A percentile compares a stretch with the other conserved stretches of the same genome.
Evolutionary conservation across 495 filamentous ascomycete species (phyloP).

Genomic region (Aspergillus sclerotioniger): DNA sequence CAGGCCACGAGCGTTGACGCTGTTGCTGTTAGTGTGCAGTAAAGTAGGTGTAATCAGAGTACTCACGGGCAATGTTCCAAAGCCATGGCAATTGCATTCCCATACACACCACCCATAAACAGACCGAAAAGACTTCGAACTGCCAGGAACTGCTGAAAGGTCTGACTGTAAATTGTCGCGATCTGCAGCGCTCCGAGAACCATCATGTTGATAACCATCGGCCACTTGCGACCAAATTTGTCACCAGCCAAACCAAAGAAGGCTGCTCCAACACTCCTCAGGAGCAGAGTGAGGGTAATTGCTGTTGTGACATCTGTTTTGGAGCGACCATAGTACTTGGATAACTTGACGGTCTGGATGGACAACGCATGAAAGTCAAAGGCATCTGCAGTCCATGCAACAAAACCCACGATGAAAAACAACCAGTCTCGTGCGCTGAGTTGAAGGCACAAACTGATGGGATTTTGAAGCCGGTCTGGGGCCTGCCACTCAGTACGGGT

Average conservation of each 20-base stretch:
- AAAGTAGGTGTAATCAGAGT: not conserved
- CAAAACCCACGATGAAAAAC: constrained; percentile 62
- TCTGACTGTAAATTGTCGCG: constrained; percentile 66
- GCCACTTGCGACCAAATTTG: constrained; percentile 76
- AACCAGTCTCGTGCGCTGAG: constrained; percentile 57
- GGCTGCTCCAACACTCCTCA: constrained; percentile 68
- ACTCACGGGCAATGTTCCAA: constrained; percentile 68
- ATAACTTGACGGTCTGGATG: constrained; percentile 66
- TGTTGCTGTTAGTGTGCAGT: constrained; percentile 15
- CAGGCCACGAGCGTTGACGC: constrained; percentile 61
- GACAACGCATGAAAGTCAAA: constrained; percentile 78
- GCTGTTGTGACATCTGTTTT: constrained; percentile 70
- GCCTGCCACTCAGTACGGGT: constrained; percentile 56
- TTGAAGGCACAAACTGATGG: constrained; percentile 57
- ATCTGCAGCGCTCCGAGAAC: constrained; percentile 64
- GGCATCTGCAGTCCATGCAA: constrained; percentile 67
- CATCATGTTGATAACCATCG: constrained; percentile 73
- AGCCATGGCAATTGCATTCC: constrained; percentile 78
- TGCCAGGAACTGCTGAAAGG: constrained; percentile 66
- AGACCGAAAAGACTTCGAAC: constrained; percentile 72
- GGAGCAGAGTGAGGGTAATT: constrained; percentile 70
- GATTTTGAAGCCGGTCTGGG: constrained; percentile 59
- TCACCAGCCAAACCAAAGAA: constrained; percentile 72
- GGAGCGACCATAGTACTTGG: constrained; percentile 59
- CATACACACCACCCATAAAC: constrained; percentile 82